Conservation (phyloP, 805 yeast species). For the Candida coleopterorum region DNA sequence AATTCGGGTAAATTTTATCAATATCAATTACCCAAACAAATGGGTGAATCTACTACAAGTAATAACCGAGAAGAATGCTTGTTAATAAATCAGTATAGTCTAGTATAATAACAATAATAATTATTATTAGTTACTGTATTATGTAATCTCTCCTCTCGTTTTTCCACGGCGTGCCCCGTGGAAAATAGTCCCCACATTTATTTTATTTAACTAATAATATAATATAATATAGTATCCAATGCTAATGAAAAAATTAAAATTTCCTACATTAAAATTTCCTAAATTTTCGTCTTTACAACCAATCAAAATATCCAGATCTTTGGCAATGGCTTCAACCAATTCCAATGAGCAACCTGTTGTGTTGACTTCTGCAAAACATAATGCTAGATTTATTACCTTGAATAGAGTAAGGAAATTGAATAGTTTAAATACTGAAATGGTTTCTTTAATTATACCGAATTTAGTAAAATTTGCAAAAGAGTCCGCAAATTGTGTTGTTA, state of each 20-base stretch:
- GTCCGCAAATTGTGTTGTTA: slow-evolving; percentile 54
- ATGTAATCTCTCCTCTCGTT: too few species aligned
- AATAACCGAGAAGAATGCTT: slow-evolving; percentile 29
- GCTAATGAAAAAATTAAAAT: too few species aligned
- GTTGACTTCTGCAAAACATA: slow-evolving; percentile 54
- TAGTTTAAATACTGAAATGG: slow-evolving; percentile 77
- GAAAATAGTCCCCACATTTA: background rate
- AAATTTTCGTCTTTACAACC: too few species aligned
- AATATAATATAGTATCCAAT: too few species aligned
- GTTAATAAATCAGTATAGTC: slow-evolving; percentile 22
- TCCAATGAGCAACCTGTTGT: slow-evolving; percentile 39
- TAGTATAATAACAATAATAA: background rate
- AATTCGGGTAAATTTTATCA: slow-evolving; percentile 35
- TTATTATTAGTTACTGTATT: too few species aligned
- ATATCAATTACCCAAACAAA: slow-evolving; percentile 26
- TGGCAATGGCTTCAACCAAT: too few species aligned
- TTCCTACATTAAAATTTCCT: too few species aligned
- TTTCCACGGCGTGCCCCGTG: background rate
- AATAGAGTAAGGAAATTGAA: slow-evolving; percentile 82
- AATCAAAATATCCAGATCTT: too few species aligned
- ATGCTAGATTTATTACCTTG: slow-evolving; percentile 68
- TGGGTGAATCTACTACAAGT: slow-evolving; percentile 14
- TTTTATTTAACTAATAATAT: too few species aligned
- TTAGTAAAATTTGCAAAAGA: slow-evolving; percentile 73
- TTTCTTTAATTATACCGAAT: slow-evolving; percentile 64